Evolutionary conservation across 139 green algal genomes (phyloP), one percentile per base, ranked within the genome.

Genomic region (Picochlorum sp.): DNA sequence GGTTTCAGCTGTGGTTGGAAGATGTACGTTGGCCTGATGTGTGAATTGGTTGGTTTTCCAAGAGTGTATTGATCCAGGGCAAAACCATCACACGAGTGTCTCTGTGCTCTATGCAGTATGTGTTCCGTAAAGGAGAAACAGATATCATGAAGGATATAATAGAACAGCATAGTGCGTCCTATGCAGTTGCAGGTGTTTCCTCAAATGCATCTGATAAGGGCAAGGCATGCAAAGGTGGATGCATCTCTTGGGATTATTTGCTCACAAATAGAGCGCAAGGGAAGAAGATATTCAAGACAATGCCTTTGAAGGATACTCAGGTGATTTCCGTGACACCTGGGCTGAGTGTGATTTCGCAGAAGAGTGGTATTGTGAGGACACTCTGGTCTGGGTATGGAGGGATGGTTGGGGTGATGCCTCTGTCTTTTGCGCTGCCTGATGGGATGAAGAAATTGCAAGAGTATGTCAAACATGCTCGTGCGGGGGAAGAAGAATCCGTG

Each of bases 321-420:
- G 8, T 59, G n/a, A 59, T 66, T 16, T 85, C 72, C 63, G 90
- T 83, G 62, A 56, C 85, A 1, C 84, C 84, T 0, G 84, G 84
- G 6, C 62, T 64, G 0, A 38, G 71, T 2, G 66, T 74, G 0
- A 61, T 90, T 13, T 75, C 83, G 0, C 45, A 63, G 46, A 90
- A 90, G 61, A 58, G 66, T 41, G 44, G 56, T 1, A 73, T 90
- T 16, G 62, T 82, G 6, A 26, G 41, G 13, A 82, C 76, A 23
- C 67, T 89, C 74, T 61, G 71, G 24, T 54, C 68, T 14, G 72
- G 75, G 0, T 90, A 82, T 47, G 84, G 84, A 16, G 28, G 37
- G 2, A 80, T 81, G 1, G 81, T 78, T 45, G 24, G 11, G 30
- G 64, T 79, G 51, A 76, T 83, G 6, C 84, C 84, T 0, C 69